Evolutionary conservation across 1,284 basidiomycete genomes (phyloP).

Genomic region (Neonothopanus nambi): DNA sequence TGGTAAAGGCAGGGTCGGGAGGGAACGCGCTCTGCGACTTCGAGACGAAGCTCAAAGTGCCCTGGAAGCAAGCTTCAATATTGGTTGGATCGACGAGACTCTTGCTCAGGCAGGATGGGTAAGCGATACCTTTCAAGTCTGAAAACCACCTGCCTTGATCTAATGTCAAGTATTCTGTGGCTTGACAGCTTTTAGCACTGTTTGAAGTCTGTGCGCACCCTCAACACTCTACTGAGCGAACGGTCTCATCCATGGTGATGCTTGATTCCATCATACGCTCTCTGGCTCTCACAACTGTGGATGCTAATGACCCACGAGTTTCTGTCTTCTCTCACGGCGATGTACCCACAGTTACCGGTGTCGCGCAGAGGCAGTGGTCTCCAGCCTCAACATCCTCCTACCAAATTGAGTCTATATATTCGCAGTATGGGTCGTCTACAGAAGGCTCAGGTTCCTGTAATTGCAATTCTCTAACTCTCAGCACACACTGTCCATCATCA

Average conservation of each 20-base stretch:
- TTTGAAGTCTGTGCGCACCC: slow-evolving; percentile 75
- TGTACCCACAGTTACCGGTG: slow-evolving; percentile 33
- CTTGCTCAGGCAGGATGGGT: slow-evolving; percentile 78
- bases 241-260: slow-evolving; percentile 55
- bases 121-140: slow-evolving; percentile 16
- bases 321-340: slow-evolving; percentile 50
- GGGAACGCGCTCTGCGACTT: slow-evolving; percentile 56
- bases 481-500: slow-evolving; percentile 46
- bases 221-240: slow-evolving; percentile 50
- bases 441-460: slow-evolving; percentile 40
- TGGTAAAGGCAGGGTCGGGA: slow-evolving; percentile 47
- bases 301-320: slow-evolving; percentile 40
- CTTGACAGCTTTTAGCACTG: slow-evolving; percentile 57
- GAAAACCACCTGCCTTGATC: background rate
- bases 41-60: slow-evolving; percentile 67
- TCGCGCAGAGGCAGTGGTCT: slow-evolving; percentile 5
- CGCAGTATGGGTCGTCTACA: slow-evolving; percentile 18
- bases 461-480: slow-evolving; percentile 56
- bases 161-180: background rate
- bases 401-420: background rate
- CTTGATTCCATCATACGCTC: slow-evolving; percentile 68
- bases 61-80: slow-evolving; percentile 69
- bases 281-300: slow-evolving; percentile 50
- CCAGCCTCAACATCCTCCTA: background rate
- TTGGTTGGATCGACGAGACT: slow-evolving; percentile 68